A percentile compares a stretch with the other conserved stretches of the same genome.
phyloP scores from a whole-genome alignment of 352 stramenopile genomes.

The Pythium periplocum region DNA sequence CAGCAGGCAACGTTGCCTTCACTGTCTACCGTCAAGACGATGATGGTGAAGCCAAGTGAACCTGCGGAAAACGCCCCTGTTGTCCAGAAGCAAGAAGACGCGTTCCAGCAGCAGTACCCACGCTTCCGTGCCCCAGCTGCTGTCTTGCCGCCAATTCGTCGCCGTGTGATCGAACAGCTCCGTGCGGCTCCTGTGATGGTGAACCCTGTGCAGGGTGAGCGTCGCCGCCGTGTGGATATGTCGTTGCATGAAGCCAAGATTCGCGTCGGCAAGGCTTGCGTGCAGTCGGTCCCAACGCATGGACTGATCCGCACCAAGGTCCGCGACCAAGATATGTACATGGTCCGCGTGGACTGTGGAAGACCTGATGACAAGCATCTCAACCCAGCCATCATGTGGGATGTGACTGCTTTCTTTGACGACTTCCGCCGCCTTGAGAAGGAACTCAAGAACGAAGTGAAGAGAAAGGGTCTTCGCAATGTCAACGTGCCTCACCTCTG shows the following conservation, averaged over 20 bases:
- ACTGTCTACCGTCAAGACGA: too few species aligned
- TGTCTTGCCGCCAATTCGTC: constrained; percentile 8
- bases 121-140: too few species aligned
- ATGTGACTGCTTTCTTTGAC: constrained; percentile 68
- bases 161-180: constrained; percentile 38
- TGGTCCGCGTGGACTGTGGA: constrained; percentile 70
- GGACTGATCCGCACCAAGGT: constrained; percentile 4
- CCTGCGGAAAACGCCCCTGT: too few species aligned
- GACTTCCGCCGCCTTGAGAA: constrained; percentile 74
- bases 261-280: constrained; percentile 73
- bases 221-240: constrained; percentile 47
- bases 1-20: too few species aligned
- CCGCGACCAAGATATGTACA: constrained; percentile 59
- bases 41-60: too few species aligned
- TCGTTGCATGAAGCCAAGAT: constrained; percentile 48
- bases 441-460: constrained; percentile 58
- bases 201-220: constrained; percentile 52
- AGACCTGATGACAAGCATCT: constrained; percentile 65
- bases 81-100: too few species aligned
- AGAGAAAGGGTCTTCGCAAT: constrained; percentile 42
- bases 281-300: constrained; percentile 24
- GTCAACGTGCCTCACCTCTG: constrained; percentile 58
- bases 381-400: constrained; percentile 84
- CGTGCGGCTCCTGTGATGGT: constrained; percentile 33
- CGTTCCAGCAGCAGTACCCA: too few species aligned